phyloP scores from a whole-genome alignment of 805 yeast species.

The Kurtzmaniella fragi region DNA sequence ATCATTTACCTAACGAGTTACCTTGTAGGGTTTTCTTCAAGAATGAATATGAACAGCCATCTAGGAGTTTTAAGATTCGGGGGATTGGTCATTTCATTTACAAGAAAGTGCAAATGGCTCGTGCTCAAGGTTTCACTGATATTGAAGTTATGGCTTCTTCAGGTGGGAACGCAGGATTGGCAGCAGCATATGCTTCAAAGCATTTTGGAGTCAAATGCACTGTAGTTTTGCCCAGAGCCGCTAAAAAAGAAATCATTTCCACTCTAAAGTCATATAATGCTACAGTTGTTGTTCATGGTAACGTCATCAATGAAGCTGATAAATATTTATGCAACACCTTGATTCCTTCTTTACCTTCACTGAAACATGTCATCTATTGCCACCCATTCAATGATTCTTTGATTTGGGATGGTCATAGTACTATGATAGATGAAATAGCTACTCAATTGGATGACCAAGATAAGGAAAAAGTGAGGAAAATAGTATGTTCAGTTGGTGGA shows the following conservation, averaged over 20 bases:
- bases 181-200: conserved; percentile 25
- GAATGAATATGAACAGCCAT: conserved; percentile 50
- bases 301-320: conserved; percentile 37
- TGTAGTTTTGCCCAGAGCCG: conserved; percentile 22
- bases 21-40: conserved; percentile 35
- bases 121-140: conserved; percentile 8
- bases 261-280: conserved; percentile 18
- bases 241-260: conserved; percentile 16
- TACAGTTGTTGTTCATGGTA: conserved; percentile 17
- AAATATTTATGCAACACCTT: conserved; percentile 28
- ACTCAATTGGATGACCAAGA: conserved; percentile 17
- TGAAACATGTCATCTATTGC: conserved; percentile 41
- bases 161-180: conserved; percentile 34
- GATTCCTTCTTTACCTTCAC: conserved; percentile 9
- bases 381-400: conserved; percentile 50
- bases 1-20: conserved; percentile 18
- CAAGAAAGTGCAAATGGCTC: conserved; percentile 24
- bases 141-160: conserved; percentile 23
- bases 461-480: conserved; percentile 29
- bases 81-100: conserved; percentile 48
- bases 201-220: conserved; percentile 19
- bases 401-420: conserved; percentile 53
- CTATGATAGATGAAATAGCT: conserved; percentile 42
- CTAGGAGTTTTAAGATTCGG: conserved; percentile 54
- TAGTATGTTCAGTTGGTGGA: conserved; percentile 54